Percentiles rank a stretch among this genome's conserved stretches.
Evolutionary conservation across 306 rosid genomes (phyloP).

Genomic region (Alnus rubra): DNA sequence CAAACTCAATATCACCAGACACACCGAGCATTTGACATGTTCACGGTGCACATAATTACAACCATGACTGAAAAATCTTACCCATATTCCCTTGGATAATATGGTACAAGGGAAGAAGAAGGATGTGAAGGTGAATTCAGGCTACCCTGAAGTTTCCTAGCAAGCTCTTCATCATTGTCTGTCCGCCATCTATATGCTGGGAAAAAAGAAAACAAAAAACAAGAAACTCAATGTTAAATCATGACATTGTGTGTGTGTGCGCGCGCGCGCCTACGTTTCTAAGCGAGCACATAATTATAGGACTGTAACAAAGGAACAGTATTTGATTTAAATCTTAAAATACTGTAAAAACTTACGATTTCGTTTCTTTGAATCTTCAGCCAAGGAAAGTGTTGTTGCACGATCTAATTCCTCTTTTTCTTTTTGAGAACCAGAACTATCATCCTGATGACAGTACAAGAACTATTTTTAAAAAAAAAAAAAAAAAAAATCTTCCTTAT

Average conservation of each 20-base stretch:
- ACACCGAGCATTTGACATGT: conserved; percentile 17
- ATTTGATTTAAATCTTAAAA: conserved; percentile 1
- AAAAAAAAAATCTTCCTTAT: background rate
- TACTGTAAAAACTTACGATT: conserved; percentile 44
- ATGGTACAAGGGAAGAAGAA: conserved; percentile 49
- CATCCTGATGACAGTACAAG: conserved; percentile 56
- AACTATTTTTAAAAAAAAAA: background rate
- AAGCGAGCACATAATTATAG: background rate
- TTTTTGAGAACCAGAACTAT: conserved; percentile 62
- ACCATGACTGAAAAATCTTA: conserved; percentile 24
- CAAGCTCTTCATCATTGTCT: conserved; percentile 51
- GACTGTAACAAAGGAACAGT: too few relatives aligned
- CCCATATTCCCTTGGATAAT: conserved; percentile 54
- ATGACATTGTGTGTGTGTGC: background rate
- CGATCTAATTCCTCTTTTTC: conserved; percentile 77
- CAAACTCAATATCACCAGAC: conserved; percentile 19
- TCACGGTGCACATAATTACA: conserved; percentile 11
- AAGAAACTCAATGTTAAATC: background rate
- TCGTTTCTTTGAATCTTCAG: conserved; percentile 69
- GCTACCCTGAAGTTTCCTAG: conserved; percentile 47
- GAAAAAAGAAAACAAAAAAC: conserved; percentile 17
- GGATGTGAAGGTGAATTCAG: conserved; percentile 49
- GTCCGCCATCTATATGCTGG: conserved; percentile 56
- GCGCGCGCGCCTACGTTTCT: background rate
- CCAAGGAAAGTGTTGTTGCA: conserved; percentile 65